Evolutionary conservation across 1,284 basidiomycete genomes (phyloP), one percentile per base, ranked within the genome.

Genomic region (Pseudozyma hubeiensis): DNA sequence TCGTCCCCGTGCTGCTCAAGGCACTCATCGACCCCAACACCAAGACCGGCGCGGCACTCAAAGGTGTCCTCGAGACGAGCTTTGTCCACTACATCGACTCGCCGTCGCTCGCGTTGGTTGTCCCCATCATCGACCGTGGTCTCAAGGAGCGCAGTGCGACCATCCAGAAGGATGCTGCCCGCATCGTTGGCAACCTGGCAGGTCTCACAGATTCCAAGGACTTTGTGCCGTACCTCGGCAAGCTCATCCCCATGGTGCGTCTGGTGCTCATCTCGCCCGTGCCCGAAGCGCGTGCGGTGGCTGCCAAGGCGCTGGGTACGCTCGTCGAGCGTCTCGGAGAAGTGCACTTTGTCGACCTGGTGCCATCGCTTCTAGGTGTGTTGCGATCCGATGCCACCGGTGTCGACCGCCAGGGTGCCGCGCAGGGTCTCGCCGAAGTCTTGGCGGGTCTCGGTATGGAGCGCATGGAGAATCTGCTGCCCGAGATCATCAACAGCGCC

Each of bases 71-170:
- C 66, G 93, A 94, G 85, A 98, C 93, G 9, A 94, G 93, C 7
- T 99, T 99, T 86, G 93, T 94, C 86, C 97, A 99, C 84, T 98
- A 97, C 82, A 96, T 99, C 77, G 97, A 99, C 80, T 93, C 95
- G 52, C 97, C 97, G 0, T 99, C 97, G 4, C 87, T 99, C n/a
- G 97, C 97, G 17, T 86, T 99, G 78, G 91, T 99, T 58, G 90
- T 99, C 69, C 97, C 97, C 2, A 97, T 99, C 81, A 88, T 99
- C 63, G 95, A 98, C 80, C 89, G 96, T 56, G 97, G 97, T 58
- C 87, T 99, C 45, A 89, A 91, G 70, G 95, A 98, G 84, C 90
- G 97, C 60, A 91, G 93, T 19, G 93, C 97, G 0, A 93, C 97
- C 56, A 92, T 91, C 13, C 98, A 99, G 87, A 92, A 93, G 86